Base-by-base conservation (phyloP, 2,329 filamentous ascomycete genomes). In the Colletotrichum cuscutae region DNA sequence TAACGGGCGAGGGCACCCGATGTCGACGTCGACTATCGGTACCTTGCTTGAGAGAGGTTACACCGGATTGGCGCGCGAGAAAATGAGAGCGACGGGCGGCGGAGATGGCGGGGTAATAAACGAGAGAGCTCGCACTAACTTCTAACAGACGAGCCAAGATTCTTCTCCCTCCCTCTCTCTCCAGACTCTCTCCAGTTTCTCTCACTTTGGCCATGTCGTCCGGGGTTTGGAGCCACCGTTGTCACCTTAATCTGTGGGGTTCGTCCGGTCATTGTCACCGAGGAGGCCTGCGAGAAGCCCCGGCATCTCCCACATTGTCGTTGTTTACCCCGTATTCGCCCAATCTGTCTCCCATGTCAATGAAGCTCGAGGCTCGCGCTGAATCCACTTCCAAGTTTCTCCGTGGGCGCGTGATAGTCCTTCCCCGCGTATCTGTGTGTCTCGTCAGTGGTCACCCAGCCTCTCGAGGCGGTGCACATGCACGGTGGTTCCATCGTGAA, bases 31-130 rank as follows among this genome's bases (percentile, higher is more conserved):
- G 60, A 60, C 60, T 70, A 37, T 60, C 65, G 46, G 60, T 70
- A 72, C 59, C 59, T 69, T 69, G 66, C 70, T 26, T 65, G 22
- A 19, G 61, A 12, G 19, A 26, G 65, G 60, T 37, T 65, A 65
- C 60, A 68, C 46, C 42, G 70, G 70, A 72, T 72, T 72, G 54
- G 59, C 32, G 70, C 65, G 70, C 65, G 3, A 68, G 28, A 42
- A 19, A 42, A 19, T 63, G 64, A 32, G 28, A 13, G 30, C 53
- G 15, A 19, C 9, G 0, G 53, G 0, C 42, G 15, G 1, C 24
- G n/a, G n/a, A 28, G 53, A 58, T 68, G 60, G 65, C 65, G 52
- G 59, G 65, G 70, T 69, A 60, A 32, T n/a, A 30, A 24, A 54
- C 28, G 13, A 37, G 19, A 22, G 19, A 37, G 42, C 19, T 49